Evolutionary conservation across 2,329 filamentous ascomycete species (phyloP).

Genomic region (Botrytis paeoniae): DNA sequence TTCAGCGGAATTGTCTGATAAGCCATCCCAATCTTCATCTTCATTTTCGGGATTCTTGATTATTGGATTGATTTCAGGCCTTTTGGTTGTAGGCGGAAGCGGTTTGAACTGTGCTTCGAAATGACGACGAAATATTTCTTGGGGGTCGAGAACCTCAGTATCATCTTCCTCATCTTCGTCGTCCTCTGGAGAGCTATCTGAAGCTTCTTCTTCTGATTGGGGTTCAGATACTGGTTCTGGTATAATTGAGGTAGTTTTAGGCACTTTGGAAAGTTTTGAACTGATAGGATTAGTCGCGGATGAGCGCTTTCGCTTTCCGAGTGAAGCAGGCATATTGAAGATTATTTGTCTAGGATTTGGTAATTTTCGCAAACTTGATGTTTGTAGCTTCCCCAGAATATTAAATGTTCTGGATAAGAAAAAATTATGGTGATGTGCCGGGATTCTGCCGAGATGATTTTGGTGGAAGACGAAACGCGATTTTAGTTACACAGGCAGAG

Average conservation of each 20-base stretch:
- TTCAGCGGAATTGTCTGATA: conserved; percentile 43
- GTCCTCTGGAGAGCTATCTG: not conserved
- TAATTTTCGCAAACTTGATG: not conserved
- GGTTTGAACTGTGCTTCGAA: conserved; percentile 89
- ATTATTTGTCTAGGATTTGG: conserved; percentile 5
- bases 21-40: conserved; percentile 59
- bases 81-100: conserved; percentile 44
- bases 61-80: conserved; percentile 20
- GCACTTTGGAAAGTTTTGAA: not conserved
- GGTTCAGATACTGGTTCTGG: not conserved
- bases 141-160: conserved; percentile 47
- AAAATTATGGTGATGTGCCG: not conserved
- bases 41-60: conserved; percentile 36
- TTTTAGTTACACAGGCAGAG: not conserved
- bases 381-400: conserved; percentile 19
- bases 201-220: conserved; percentile 7
- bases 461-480: conserved; percentile 1
- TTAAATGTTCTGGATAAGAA: conserved; percentile 6
- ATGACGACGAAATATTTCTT: conserved; percentile 75
- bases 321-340: conserved; percentile 35
- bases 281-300: conserved; percentile 36
- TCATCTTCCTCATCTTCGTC: conserved; percentile 24
- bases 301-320: conserved; percentile 49
- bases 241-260: not conserved
- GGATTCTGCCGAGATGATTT: conserved; percentile 14